Base-by-base conservation (phyloP, 2,329 filamentous ascomycete genomes). In the Colletotrichum somersetense region DNA sequence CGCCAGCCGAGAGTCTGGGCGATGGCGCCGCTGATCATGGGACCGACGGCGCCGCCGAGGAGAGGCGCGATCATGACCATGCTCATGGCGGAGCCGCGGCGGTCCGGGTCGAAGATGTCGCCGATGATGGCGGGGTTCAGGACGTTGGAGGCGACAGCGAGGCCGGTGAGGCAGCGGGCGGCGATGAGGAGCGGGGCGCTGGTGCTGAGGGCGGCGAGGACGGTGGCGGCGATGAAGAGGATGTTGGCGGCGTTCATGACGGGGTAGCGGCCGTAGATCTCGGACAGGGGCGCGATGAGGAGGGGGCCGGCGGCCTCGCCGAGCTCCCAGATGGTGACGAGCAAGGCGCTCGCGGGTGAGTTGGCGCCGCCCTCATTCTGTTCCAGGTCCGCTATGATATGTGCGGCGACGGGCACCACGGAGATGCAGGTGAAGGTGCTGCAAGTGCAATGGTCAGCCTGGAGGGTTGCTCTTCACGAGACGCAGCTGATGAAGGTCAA, bases 311-410 rank as follows among this genome's bases (percentile, higher is more conserved):
- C 86, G 2, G 88, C 88, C 75, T 91, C 89, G 73, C 91, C 91
- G 0, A 93, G 85, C 72, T 94, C 88, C 85, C 91, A 92, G 71
- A 93, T 89, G 0, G 91, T 92, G 11, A 94, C 89, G 66, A 93
- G 89, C 56, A 95, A 82, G 50, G 88, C 86, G 75, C 82, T 85
- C 20, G 86, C 82, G 0, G 85, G 84, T 68, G 85, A 85, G 78
- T 81, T 82, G 2, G 67, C 12, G 35, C 80, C 76, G 38, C 80
- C 76, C 12, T 77, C 74, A n/a, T 81, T 79, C 23, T 75, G 64
- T 69, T 83, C 78, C 59, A 85, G 82, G 69, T 90, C 87, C 2
- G 79, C 75, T 30, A 87, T 83, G 73, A 90, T 89, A 58, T 80
- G 81, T 48, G 80, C 81, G 8, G 88, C 87, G 62, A 90, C 81